Conservation (phyloP, 441 rosid species). For the Populus hybrid region DNA sequence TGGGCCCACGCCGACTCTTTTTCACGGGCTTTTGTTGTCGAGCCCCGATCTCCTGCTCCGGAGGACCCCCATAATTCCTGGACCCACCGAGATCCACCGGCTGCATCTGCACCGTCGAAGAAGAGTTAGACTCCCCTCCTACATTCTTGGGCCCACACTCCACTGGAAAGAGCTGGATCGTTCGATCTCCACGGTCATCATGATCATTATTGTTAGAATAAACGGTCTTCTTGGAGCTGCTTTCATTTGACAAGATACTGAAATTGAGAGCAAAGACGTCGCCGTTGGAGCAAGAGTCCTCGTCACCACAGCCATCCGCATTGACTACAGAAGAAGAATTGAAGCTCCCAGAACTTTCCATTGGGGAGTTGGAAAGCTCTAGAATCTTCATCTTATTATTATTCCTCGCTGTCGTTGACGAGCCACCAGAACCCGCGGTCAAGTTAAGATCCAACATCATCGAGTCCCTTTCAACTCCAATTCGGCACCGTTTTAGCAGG, state of each 20-base stretch:
- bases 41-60: constrained; percentile 24
- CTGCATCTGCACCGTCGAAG: constrained; percentile 15
- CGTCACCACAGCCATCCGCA: constrained; percentile 26
- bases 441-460: constrained; percentile 49
- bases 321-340: constrained; percentile 39
- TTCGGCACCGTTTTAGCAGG: background rate
- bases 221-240: background rate
- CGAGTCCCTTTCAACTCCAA: background rate
- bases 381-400: background rate
- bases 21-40: constrained; percentile 34
- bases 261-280: constrained; percentile 22
- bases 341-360: constrained; percentile 40
- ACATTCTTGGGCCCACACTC: constrained; percentile 11
- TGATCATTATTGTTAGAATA: background rate
- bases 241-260: constrained; percentile 18
- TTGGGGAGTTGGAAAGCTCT: constrained; percentile 16
- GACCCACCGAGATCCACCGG: constrained; percentile 28
- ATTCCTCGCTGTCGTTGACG: background rate
- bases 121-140: constrained; percentile 5
- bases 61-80: constrained; percentile 13
- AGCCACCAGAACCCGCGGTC: constrained; percentile 12
- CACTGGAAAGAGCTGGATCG: constrained; percentile 46
- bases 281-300: constrained; percentile 32
- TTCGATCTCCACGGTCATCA: constrained; percentile 8
- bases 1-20: constrained; percentile 88